Base-by-base conservation (phyloP, 495 filamentous ascomycete genomes). In the Aspergillus leporis region DNA sequence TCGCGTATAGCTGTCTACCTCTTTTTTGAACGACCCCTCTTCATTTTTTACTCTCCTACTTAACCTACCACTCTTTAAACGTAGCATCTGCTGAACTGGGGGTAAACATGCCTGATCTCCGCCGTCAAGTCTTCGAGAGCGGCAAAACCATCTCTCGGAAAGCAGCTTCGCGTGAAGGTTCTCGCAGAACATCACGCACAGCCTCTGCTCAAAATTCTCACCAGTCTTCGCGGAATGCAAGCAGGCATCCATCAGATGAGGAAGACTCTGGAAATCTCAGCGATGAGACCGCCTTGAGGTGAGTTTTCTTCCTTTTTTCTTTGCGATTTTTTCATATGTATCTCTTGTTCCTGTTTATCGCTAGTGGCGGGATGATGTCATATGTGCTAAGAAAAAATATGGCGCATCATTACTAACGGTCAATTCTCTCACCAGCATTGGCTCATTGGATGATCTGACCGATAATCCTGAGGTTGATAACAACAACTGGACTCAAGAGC, bases 71-170 rank as follows among this genome's bases (percentile, higher is more conserved):
- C 28, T 22, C 38, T 38, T 49, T 30, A 28, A 36, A 40, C n/a
- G n/a, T n/a, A n/a, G n/a, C 31, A 28, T 1, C 31, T 23, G 5
- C 18, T 59, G 10, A 25, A 36, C 18, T 25, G 16, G 38, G 38
- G 23, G 7, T 51, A 58, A 72, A 16, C 55, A 79, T 79, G 77
- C 77, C 74, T 21, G 77, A 80, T 66, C 83, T 97, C 54, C 84
- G 90, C 65, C 87, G 93, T 68, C 90, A 90, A 70, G 91, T 90
- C 34, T 65, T 79, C 12, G 90, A 93, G 78, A 90, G 87, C 76
- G 86, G 87, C 70, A 98, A 98, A 79, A 98, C 93, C 36, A 81
- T 94, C 51, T 97, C 94, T 36, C 86, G 88, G 68, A 97, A 96
- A 75, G 92, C 92, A 7, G 87, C 85, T 51, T 90, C 89, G 14